Evolutionary conservation across 176 grass and related monocot genomes (phyloP), one percentile per base, ranked within the genome.

Genomic region (Saccharum spontaneum): DNA sequence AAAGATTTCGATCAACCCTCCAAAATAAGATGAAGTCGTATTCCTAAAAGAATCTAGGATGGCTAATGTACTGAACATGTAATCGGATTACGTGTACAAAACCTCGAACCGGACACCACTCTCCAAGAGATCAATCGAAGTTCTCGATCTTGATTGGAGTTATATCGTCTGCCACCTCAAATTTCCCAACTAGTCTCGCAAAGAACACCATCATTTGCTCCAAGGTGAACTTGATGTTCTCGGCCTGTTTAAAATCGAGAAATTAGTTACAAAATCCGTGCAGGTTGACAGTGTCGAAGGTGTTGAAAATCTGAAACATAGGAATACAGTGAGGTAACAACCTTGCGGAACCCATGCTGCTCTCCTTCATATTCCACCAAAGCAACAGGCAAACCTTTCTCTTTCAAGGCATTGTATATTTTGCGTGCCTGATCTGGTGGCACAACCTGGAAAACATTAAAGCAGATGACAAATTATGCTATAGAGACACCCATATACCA

Each of bases 361-460:
- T 94, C 96, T 33, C 96, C 96, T 89, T 98, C 93, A 23, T 98
- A 98, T 87, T 98, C 96, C 11, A 98, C 89, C 84, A 98, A 92
- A 66, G 89, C 93, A 92, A 98, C 96, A 63, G 96, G 91, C 81
- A 98, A 60, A 26, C 93, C 96, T 50, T 73, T 95, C 31, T 92
- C 96, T 87, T 94, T 98, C 57, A 98, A 78, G 40, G 96, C 96
- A 66, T 83, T 88, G 72, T 98, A 89, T 68, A 98, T 94, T 78
- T 90, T 94, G 12, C 87, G 87, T 52, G 96, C 93, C 41, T 98
- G 96, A 77, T 90, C 78, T 67, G 91, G 96, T 64, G 96, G 93
- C 38, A 98, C 93, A 4, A 98, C 77, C 93, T 98, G 86, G 24
- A 74, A 31, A 71, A 40, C 49, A 80, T 84, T 66, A 26, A 74